Evolutionary conservation across 805 yeast genomes (phyloP), one percentile per base, ranked within the genome.

Genomic region (Teunomyces lycoperdinae): DNA sequence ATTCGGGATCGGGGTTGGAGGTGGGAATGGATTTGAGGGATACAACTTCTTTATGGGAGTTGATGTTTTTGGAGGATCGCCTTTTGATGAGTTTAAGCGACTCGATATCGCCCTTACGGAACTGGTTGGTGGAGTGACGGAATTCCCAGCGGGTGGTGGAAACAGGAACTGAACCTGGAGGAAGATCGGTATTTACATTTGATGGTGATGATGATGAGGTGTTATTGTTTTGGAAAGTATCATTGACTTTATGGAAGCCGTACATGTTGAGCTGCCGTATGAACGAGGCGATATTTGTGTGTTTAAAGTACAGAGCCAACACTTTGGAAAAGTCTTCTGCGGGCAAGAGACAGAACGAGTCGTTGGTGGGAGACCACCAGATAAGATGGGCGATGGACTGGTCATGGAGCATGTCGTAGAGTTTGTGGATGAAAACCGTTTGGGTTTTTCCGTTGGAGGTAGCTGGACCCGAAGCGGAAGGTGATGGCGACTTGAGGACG

Each of bases 331-430:
- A 91, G 63, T 85, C 91, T 63, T 91, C 96, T 44, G 86, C 85
- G 0, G 97, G 97, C 4, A 79, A 68, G n/a, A 92, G 81, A 47
- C 82, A 78, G 58, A 94, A 94, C 4, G 91, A 80, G 53, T 84
- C 87, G 50, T 80, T 79, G 9, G 81, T 59, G 9, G 80, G 74
- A 1, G 89, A 68, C 97, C 98, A 92, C 83, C 92, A 84, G 20
- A 92, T 92, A 33, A 92, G 74, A 60, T 86, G 94, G 48, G 79
- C 70, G 30, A 92, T 70, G 27, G 78, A 67, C 2, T 73, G 71
- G 61, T 92, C 97, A 57, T 91, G 96, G 43, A 92, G 77, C 95
- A 92, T 92, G 53, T 85, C 83, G 73, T 88, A 91, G 24, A 92
- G 78, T 63, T 92, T 92, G 67, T 91, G 96, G 50, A 91, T 87